These are phyloP conservation scores for Mortierella sp. DNA, from an alignment of 371 early-diverging fungal genomes.

Conservation along the genomic window DNA sequence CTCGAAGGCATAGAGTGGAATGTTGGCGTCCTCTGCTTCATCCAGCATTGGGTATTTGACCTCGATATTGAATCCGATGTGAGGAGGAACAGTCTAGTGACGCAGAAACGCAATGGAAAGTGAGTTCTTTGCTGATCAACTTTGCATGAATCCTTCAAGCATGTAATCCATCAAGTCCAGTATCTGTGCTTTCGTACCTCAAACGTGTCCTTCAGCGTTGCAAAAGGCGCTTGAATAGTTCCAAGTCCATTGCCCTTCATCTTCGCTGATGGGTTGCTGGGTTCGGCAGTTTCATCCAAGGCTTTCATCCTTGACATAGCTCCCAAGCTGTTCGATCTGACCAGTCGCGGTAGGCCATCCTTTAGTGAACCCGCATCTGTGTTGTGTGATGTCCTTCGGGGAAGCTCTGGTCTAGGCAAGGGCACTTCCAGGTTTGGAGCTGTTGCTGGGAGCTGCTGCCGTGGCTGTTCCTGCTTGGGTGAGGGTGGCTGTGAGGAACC, in stretches of 20 bases:
- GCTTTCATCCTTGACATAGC: constrained; percentile 55
- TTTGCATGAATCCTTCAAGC: constrained; percentile 2
- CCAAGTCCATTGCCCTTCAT: constrained; percentile 76
- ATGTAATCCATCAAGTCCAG: too few species aligned
- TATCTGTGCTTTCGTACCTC: constrained; percentile 54
- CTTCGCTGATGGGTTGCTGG: constrained; percentile 49
- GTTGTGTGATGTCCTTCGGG: constrained; percentile 14
- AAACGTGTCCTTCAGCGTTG: constrained; percentile 84
- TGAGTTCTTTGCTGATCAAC: too few species aligned
- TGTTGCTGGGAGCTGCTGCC: neutral
- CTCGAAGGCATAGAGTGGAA: constrained; percentile 72
- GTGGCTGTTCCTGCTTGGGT: constrained; percentile 19
- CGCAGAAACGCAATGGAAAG: too few species aligned
- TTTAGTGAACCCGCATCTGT: constrained; percentile 11
- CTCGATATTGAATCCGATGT: constrained; percentile 95
- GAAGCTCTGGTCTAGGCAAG: constrained; percentile 19
- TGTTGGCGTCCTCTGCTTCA: constrained; percentile 82
- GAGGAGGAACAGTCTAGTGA: constrained; percentile 71
- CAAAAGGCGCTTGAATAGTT: constrained; percentile 84
- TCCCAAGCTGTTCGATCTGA: constrained; percentile 65
- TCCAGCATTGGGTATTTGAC: constrained; percentile 95
- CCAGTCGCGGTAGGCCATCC: constrained; percentile 45
- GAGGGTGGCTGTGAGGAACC: constrained; percentile 22
- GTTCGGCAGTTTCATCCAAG: constrained; percentile 32
- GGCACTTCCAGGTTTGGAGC: constrained; percentile 6